Base-by-base conservation (phyloP, 345 rosid genomes). In the Aquilaria yunnanensis region DNA sequence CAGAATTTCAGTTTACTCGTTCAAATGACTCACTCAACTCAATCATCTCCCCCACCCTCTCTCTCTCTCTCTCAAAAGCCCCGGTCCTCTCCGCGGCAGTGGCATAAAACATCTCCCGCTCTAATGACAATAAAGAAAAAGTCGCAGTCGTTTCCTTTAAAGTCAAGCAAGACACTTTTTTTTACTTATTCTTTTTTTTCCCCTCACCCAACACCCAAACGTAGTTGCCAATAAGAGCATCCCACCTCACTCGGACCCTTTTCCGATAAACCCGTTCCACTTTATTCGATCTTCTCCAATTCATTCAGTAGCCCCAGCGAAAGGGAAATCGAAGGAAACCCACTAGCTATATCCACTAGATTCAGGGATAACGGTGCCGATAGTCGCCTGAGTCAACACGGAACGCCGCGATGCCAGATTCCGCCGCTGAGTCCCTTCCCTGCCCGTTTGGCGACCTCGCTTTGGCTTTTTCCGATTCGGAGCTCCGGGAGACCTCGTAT, bases 401-500 rank as follows among this genome's bases (percentile, higher is more conserved):
- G 72, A 16, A 41, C 57, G 71, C 10, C 45, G 9, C 60, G 14
- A 52, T 73, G 77, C 32, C 72, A 57, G 59, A 65, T 54, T 33
- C 32, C 68, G 55, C 65, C 10, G 49, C 56, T 56, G 78, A 79
- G 47, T 80, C 76, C 56, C 23, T 85, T 14, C 65, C 75, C 8
- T 86, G 75, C 14, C 93, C 99, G 2, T 78, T 88, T 50, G 83
- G 84, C 16, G 76, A 85, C 2, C 80, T 77, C 50, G 68, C 78
- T 6, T 64, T 80, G 13, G 69, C 61, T 14, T 74, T 94, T 57
- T 71, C 97, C 12, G 86, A 85, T 51, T 63, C 80, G 37, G 99
- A 94, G 77, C 93, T 94, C 63, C 89, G 95, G 32, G 81, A 87
- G 68, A 80, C 93, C 10, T 93, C 97, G 65, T 94, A 88, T 72